Conservation (phyloP, 331 rosid genomes). For the Acacia concinna region DNA sequence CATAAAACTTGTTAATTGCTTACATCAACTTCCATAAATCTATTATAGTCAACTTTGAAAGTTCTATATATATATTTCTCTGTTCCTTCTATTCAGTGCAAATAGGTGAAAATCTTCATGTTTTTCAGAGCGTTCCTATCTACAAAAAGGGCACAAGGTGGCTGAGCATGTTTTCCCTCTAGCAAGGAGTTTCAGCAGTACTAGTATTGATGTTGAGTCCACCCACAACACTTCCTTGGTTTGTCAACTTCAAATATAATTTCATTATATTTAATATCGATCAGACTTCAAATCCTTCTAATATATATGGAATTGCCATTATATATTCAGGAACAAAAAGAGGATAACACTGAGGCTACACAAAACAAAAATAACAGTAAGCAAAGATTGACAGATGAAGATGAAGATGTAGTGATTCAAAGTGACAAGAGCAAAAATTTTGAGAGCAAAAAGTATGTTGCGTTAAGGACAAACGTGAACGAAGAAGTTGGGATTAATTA, state of each 20-base stretch:
- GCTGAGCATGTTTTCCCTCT: constrained; percentile 92
- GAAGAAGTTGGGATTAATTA: constrained; percentile 44
- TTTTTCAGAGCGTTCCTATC: constrained; percentile 72
- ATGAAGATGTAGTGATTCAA: constrained; percentile 25
- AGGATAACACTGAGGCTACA: constrained; percentile 23
- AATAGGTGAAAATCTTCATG: no score
- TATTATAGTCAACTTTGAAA: no score
- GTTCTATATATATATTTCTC: no score
- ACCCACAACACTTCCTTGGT: constrained; percentile 38
- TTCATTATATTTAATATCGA: no score
- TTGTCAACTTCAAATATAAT: constrained; percentile 15
- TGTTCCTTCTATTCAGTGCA: no score
- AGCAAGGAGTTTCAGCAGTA: constrained; percentile 80
- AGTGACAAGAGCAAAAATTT: constrained; percentile 47
- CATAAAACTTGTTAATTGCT: no score
- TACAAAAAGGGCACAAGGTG: constrained; percentile 77
- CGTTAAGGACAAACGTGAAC: constrained; percentile 47
- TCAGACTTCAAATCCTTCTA: background rate
- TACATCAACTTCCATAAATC: no score
- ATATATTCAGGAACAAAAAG: constrained; percentile 31
- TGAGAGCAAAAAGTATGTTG: constrained; percentile 58
- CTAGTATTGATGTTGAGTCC: constrained; percentile 53
- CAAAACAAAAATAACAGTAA: constrained; percentile 30
- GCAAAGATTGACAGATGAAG: constrained; percentile 33
- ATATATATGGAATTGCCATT: no score